Conservation (phyloP, 176 grass and related monocot genomes). For the Dactylis glomerata region DNA sequence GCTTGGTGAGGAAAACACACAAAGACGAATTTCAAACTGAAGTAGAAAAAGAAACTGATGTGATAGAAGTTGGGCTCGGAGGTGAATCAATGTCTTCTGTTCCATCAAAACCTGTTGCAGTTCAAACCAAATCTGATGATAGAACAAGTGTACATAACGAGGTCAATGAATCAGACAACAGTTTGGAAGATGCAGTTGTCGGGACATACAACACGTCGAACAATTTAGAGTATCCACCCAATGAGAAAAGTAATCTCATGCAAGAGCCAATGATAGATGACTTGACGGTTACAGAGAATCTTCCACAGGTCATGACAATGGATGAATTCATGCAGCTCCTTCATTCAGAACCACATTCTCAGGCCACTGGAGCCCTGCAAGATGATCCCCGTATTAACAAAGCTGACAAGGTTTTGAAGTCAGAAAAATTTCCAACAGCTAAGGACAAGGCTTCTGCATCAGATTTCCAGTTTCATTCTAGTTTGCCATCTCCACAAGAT, state of each 20-base stretch:
- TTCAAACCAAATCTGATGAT: too few relatives aligned
- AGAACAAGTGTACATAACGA: conserved; percentile 1
- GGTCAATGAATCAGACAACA: conserved; percentile 21
- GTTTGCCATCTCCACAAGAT: conserved; percentile 25
- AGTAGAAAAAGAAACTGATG: too few relatives aligned
- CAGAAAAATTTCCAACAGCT: conserved; percentile 7
- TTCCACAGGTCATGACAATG: conserved; percentile 43
- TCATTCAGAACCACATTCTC: conserved; percentile 63
- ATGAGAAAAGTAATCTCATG: conserved; percentile 49
- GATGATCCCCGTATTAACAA: conserved; percentile 17
- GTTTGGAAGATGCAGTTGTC: conserved; percentile 2
- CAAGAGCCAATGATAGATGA: conserved; percentile 56
- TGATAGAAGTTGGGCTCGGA: too few relatives aligned
- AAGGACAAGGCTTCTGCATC: conserved; percentile 22
- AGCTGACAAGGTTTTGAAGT: not conserved
- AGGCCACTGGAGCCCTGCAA: conserved; percentile 31
- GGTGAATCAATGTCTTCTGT: too few relatives aligned
- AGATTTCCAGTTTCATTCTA: conserved; percentile 19
- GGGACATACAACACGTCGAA: conserved; percentile 17
- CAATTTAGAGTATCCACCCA: too few relatives aligned
- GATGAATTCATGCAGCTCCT: conserved; percentile 60
- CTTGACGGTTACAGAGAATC: conserved; percentile 44
- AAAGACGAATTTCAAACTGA: too few relatives aligned
- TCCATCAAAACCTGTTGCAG: too few relatives aligned
- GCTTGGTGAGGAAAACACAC: too few relatives aligned